Evolutionary conservation across 164 flowering plant genomes (phyloP).

Genomic region (Chimonanthus praecox): DNA sequence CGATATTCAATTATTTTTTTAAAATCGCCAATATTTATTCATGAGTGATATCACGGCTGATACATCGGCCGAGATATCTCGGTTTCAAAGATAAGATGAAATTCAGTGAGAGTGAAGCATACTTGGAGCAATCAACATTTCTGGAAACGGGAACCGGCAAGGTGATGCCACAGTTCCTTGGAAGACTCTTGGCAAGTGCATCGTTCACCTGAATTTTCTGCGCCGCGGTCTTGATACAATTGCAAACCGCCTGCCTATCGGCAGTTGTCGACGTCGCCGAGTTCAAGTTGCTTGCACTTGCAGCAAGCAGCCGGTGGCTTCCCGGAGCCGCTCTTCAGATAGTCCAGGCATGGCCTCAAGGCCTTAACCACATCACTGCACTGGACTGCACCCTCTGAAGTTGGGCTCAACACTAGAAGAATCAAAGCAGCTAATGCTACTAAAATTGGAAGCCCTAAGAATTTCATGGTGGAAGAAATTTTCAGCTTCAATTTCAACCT

Average conservation of each 20-base stretch:
- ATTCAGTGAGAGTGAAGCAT: not conserved
- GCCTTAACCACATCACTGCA: conserved; percentile 49
- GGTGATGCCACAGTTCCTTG: conserved; percentile 48
- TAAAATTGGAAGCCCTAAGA: conserved; percentile 7
- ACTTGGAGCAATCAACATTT: conserved; percentile 60
- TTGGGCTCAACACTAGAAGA: conserved; percentile 19
- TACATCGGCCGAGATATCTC: too few species aligned
- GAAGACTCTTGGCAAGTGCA: conserved; percentile 42
- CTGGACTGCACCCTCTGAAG: conserved; percentile 37
- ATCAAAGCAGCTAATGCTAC: conserved; percentile 15
- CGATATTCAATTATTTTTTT: too few species aligned
- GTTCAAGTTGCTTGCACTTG: conserved; percentile 40
- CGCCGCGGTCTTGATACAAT: conserved; percentile 48
- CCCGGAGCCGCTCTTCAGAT: conserved; percentile 46
- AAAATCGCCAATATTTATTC: too few species aligned
- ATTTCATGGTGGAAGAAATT: conserved; percentile 21
- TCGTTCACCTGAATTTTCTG: conserved; percentile 26
- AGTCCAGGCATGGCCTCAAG: conserved; percentile 50
- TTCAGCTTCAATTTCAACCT: conserved; percentile 12
- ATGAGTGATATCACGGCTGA: too few species aligned
- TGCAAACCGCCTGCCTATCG: conserved; percentile 50
- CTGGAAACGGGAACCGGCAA: conserved; percentile 37
- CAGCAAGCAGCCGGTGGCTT: conserved; percentile 50
- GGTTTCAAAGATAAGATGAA: not conserved
- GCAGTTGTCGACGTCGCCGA: conserved; percentile 36